Percentiles rank a stretch among this genome's conserved stretches.
Conservation (phyloP, 139 green algal genomes). For the Micractinium conductrix region DNA sequence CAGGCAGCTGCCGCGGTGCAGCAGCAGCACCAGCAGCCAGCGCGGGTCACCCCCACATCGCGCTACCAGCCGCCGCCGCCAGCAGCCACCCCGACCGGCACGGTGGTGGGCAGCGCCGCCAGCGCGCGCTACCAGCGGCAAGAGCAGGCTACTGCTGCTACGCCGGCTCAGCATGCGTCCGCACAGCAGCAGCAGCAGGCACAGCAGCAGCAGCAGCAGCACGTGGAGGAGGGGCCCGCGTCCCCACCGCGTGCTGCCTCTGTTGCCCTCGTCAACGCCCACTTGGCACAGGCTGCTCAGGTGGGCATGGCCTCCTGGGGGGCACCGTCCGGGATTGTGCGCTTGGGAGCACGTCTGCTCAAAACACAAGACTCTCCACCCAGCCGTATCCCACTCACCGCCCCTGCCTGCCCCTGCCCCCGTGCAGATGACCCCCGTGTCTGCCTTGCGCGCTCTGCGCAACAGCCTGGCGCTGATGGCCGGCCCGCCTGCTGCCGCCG, state of each 20-base stretch:
- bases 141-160: neutral
- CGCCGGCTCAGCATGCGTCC: neutral
- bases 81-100: neutral
- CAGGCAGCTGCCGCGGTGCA: neutral
- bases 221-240: no score
- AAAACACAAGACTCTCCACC: no score
- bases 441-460: constrained; percentile 8
- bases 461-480: constrained; percentile 14
- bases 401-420: neutral
- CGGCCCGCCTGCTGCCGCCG: neutral
- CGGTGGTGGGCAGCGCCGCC: neutral
- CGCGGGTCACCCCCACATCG: neutral
- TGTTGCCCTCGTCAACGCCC: neutral
- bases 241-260: no score
- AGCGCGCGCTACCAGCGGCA: neutral
- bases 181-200: neutral
- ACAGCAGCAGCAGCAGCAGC: neutral
- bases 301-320: neutral
- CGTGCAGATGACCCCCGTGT: constrained; percentile 1
- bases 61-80: constrained; percentile 8
- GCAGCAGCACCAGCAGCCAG: neutral
- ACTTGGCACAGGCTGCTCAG: constrained; percentile 2
- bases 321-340: no score
- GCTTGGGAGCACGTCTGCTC: no score
- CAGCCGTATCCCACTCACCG: neutral